These are phyloP conservation scores for Diaporthe sp. DNA, from an alignment of 2,329 filamentous ascomycete genomes.

Conservation along the genomic window DNA sequence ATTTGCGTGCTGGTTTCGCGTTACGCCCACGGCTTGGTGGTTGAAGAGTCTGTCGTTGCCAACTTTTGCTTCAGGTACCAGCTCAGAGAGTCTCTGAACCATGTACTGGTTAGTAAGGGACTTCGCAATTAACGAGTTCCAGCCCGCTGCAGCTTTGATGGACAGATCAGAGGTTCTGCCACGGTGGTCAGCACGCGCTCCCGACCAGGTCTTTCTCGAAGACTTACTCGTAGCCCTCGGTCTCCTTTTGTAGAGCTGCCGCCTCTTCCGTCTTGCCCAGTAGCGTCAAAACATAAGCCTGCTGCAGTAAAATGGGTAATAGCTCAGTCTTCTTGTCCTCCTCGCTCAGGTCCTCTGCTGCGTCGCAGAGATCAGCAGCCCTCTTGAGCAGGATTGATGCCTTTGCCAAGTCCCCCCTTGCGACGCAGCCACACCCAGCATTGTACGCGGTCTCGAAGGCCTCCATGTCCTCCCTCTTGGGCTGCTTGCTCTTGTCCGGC, in stretches of 20 bases:
- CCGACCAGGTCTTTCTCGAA: neutral
- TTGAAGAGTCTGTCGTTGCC: constrained; percentile 76
- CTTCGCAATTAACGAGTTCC: constrained; percentile 69
- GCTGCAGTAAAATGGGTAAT: constrained; percentile 82
- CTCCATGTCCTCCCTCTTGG: constrained; percentile 74
- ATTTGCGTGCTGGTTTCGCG: constrained; percentile 74
- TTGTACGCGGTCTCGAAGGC: constrained; percentile 89
- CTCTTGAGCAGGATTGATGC: constrained; percentile 78
- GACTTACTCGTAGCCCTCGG: constrained; percentile 73
- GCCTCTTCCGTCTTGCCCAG: constrained; percentile 78
- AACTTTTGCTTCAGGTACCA: constrained; percentile 64
- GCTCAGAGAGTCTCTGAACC: constrained; percentile 72
- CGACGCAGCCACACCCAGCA: constrained; percentile 80
- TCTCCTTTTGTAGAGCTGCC: constrained; percentile 70
- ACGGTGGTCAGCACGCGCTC: constrained; percentile 48
- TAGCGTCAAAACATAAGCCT: constrained; percentile 78
- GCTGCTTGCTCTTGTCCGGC: constrained; percentile 67
- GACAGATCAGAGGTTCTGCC: constrained; percentile 76
- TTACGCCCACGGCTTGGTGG: constrained; percentile 75
- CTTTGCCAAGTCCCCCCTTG: constrained; percentile 74
- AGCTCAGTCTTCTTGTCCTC: constrained; percentile 83
- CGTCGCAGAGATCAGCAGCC: constrained; percentile 79
- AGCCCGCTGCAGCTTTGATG: constrained; percentile 75
- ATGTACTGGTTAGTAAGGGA: constrained; percentile 75
- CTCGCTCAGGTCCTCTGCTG: constrained; percentile 78